Evolutionary conservation across 2,329 filamentous ascomycete species (phyloP), one percentile per base, ranked within the genome.

Genomic region (Annulohypoxylon truncatum): DNA sequence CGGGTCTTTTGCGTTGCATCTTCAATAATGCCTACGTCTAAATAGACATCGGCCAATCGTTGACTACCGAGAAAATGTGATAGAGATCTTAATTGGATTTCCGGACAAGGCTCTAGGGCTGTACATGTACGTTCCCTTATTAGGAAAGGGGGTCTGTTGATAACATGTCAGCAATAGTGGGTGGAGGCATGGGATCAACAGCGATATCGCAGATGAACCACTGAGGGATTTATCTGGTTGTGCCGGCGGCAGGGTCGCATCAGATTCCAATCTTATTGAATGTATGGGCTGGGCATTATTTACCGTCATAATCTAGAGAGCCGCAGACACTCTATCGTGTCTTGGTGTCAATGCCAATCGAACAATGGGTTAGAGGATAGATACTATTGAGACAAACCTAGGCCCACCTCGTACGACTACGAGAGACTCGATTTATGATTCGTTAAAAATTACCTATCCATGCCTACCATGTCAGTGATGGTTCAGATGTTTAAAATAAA

Each of bases 161-260:
- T 10, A 47, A n/a, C 3, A 18, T 53, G 28, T 46, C 56, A 53
- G 38, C 38, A 38, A 28, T 8, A 35, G 26, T 20, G 33, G 48
- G 47, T 38, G 47, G 18, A 26, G 4, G 9, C 47, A 26, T 47
- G 26, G 20, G 44, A 56, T 24, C n/a, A 29, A 28, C 38, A 29
- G 53, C 20, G 18, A 22, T 22, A 47, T 47, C 53, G 29, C 53
- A 35, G 29, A 42, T 31, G 40, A 24, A 52, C 33, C 28, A 26
- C 29, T 44, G 12, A 24, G 29, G 46, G 12, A 59, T 44, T 46
- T 38, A 52, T 35, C 29, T 52, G 56, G 15, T 12, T 52, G 4
- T 51, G 28, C 6, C 12, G 12, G 47, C 40, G 18, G 47, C 13
- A 52, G 35, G 35, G 35, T 56, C 53, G 46, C 53, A 56, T 47